Evolutionary conservation across 2,329 filamentous ascomycete species (phyloP), one percentile per base, ranked within the genome.

Genomic region (Mycocentrospora acerina): DNA sequence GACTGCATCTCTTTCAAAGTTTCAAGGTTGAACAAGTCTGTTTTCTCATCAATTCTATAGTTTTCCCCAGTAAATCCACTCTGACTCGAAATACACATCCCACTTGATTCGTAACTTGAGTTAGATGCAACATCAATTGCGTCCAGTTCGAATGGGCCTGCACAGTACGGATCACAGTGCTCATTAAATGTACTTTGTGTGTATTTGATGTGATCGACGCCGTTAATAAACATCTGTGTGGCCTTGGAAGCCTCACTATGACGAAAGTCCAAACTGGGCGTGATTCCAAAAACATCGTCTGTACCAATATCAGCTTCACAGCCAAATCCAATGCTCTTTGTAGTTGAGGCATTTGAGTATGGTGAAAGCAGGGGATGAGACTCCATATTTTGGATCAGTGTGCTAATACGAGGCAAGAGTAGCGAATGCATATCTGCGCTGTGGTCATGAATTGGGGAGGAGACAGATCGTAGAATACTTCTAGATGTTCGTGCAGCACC

Each of bases 381-480:
- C 9, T 28, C 25, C 3, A 16, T 27, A 3, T 33, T 18, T 11
- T 35, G 24, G 16, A 33, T n/a, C 4, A 33, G 19, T 12, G 15
- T 15, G 14, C 6, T 30, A 3, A 24, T 24, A 4, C n/a, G 22
- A n/a, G 19, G 25, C 19, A 28, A 32, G 3, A 19, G 26, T 13
- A 29, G 24, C 3, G 18, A 18, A 4, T 7, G 16, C 24, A 29
- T 11, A 13, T 32, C 22, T 2, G 12, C 11, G 10, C 18, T 27
- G n/a, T 29, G 24, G 9, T 10, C 36, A 12, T 27, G 40, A 14
- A 34, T 29, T 4, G 46, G 46, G 3, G 48, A 36, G 2, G 55
- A 55, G 3, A 48, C 27, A 2, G 55, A 51, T 19, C 48, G 44
- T 5, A 25, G 15, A 4, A 37, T 14, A 8, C 11, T 29, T 4